phyloP scores from a whole-genome alignment of 2,329 filamentous ascomycete species.

The Arachnopeziza araneosa region DNA sequence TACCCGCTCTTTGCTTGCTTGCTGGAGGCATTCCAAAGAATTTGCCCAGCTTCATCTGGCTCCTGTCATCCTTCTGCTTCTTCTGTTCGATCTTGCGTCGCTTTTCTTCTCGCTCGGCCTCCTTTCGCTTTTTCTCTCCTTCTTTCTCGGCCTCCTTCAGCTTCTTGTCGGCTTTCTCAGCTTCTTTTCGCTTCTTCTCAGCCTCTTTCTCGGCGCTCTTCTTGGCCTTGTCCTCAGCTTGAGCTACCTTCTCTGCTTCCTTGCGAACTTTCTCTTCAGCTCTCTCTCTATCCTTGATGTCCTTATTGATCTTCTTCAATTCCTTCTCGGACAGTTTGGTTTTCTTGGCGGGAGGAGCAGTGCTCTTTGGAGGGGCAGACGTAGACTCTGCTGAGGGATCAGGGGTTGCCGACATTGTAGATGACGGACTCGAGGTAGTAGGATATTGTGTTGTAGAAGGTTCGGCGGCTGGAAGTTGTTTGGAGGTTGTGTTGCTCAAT shows the following conservation, averaged over 20 bases:
- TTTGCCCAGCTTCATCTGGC: slow-evolving; percentile 36
- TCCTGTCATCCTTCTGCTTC: slow-evolving; percentile 41
- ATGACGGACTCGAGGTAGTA: slow-evolving; percentile 19
- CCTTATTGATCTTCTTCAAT: slow-evolving; percentile 34
- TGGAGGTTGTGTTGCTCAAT: not conserved
- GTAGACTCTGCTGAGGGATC: slow-evolving; percentile 14
- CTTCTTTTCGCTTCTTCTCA: slow-evolving; percentile 25
- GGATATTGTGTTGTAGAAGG: slow-evolving; percentile 8
- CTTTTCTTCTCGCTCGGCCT: slow-evolving; percentile 32
- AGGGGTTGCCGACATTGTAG: slow-evolving; percentile 14
- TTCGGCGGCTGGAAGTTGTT: slow-evolving; percentile 1
- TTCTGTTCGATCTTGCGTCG: slow-evolving; percentile 34
- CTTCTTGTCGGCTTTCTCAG: slow-evolving; percentile 34
- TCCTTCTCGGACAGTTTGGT: slow-evolving; percentile 27
- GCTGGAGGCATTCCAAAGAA: slow-evolving; percentile 20
- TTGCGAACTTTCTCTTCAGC: slow-evolving; percentile 30
- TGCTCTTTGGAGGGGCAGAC: slow-evolving; percentile 18
- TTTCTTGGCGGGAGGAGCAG: slow-evolving; percentile 18
- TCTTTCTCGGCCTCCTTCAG: slow-evolving; percentile 34
- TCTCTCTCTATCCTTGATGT: slow-evolving; percentile 25
- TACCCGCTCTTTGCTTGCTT: slow-evolving; percentile 11
- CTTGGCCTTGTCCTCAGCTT: slow-evolving; percentile 36
- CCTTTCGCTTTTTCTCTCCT: slow-evolving; percentile 26
- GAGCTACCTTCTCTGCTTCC: slow-evolving; percentile 26
- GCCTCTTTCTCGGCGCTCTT: slow-evolving; percentile 33